Percentiles rank a stretch among this genome's conserved stretches.
Evolutionary conservation across 495 filamentous ascomycete genomes (phyloP).

Genomic region (Trichoderma virens): DNA sequence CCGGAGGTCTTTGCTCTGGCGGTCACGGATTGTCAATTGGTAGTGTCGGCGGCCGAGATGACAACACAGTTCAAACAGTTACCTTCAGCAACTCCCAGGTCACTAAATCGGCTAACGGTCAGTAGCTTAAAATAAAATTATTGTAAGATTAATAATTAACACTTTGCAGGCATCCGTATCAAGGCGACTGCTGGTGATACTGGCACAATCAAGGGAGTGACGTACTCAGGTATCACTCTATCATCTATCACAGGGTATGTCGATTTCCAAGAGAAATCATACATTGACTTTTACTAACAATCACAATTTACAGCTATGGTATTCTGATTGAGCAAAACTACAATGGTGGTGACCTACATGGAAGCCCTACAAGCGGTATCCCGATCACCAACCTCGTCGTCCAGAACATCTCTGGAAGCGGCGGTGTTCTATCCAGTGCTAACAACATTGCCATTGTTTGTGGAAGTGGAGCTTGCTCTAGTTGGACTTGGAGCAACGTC

Average conservation of each 20-base stretch:
- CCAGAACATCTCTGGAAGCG: conserved; percentile 39
- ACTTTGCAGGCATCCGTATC: conserved; percentile 45
- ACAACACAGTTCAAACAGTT: conserved; percentile 49
- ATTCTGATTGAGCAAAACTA: conserved; percentile 65
- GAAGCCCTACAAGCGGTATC: conserved; percentile 50
- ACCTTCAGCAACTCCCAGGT: conserved; percentile 45
- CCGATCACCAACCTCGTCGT: conserved; percentile 52
- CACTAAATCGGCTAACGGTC: conserved; percentile 30
- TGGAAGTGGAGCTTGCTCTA: conserved; percentile 35
- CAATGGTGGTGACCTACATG: conserved; percentile 43
- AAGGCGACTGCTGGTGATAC: conserved; percentile 50
- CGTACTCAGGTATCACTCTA: conserved; percentile 47
- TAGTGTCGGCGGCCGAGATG: conserved; percentile 45
- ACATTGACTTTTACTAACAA: background rate
- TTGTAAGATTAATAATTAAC: background rate
- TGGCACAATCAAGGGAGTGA: conserved; percentile 45
- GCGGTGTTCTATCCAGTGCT: conserved; percentile 18
- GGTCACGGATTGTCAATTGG: conserved; percentile 55
- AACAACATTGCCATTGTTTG: conserved; percentile 48
- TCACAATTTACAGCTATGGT: conserved; percentile 24
- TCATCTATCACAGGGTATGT: conserved; percentile 47
- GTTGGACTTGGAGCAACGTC: conserved; percentile 44
- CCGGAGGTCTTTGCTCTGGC: conserved; percentile 30
- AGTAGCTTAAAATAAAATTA: background rate
- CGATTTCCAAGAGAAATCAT: background rate